Percentiles rank a stretch among this genome's conserved stretches.
phyloP scores from a whole-genome alignment of 1,284 basidiomycete genomes.

The Serendipita sp. region DNA sequence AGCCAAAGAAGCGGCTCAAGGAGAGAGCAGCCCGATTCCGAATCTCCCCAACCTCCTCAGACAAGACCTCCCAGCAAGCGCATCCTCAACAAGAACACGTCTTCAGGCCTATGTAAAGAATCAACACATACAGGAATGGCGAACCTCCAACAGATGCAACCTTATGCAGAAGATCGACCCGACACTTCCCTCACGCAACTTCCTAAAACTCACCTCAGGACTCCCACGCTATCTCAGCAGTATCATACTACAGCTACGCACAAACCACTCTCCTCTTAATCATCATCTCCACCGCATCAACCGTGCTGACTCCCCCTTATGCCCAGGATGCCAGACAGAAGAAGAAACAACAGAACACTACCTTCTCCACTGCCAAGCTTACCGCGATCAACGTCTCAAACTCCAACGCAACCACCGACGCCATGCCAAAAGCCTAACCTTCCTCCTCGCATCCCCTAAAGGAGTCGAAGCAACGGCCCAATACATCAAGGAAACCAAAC shows the following conservation, averaged over 20 bases:
- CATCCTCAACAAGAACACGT: not conserved
- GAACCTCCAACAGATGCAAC: not conserved
- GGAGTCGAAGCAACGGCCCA: not conserved
- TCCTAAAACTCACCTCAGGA: conserved; percentile 11
- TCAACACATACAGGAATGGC: not conserved
- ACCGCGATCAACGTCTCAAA: not conserved
- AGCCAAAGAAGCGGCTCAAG: conserved; percentile 8
- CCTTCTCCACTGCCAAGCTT: not conserved
- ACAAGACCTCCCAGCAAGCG: not conserved
- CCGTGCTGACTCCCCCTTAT: not conserved
- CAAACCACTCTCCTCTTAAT: not conserved
- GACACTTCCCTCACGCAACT: conserved; percentile 11
- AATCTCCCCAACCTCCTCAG: not conserved
- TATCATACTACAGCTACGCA: not conserved
- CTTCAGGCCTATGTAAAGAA: not conserved
- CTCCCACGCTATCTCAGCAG: conserved; percentile 15
- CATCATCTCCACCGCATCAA: not conserved
- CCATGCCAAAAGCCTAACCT: not conserved
- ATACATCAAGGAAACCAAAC: not conserved
- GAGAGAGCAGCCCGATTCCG: not conserved
- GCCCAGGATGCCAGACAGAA: not conserved
- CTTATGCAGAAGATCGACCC: conserved; percentile 3
- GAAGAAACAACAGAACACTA: not conserved
- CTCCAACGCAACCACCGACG: not conserved
- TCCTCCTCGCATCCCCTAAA: not conserved